phyloP scores from a whole-genome alignment of 1,284 basidiomycete genomes.

The Puccinia triticina region DNA sequence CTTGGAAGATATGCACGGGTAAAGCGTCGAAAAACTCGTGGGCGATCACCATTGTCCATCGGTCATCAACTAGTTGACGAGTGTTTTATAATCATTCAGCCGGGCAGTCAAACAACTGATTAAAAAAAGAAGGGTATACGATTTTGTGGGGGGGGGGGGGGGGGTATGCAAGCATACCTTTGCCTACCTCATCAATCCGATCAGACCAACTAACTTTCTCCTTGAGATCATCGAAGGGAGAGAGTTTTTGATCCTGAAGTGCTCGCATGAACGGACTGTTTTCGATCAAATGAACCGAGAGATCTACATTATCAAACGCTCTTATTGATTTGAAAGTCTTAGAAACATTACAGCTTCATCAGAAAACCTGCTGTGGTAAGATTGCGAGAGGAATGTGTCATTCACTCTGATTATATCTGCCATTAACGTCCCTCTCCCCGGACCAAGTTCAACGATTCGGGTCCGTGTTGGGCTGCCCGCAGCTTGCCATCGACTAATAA shows the following conservation, averaged over 20 bases:
- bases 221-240: conserved; percentile 52
- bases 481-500: conserved; percentile 75
- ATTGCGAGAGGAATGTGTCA: conserved; percentile 3
- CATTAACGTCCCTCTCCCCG: conserved; percentile 89
- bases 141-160: background rate
- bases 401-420: conserved; percentile 83
- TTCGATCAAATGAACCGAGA: conserved; percentile 75
- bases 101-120: background rate
- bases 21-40: conserved; percentile 99
- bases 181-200: conserved; percentile 70
- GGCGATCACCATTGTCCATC: conserved; percentile 84
- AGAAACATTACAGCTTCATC: background rate
- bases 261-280: conserved; percentile 71
- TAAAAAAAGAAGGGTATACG: background rate
- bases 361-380: background rate
- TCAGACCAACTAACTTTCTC: conserved; percentile 72
- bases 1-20: conserved; percentile 87
- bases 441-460: conserved; percentile 87
- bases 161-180: conserved; percentile 55
- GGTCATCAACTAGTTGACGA: conserved; percentile 60
- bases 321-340: conserved; percentile 57
- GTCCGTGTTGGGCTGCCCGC: conserved; percentile 66
- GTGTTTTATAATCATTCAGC: background rate
- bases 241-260: conserved; percentile 69
- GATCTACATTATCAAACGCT: conserved; percentile 29